phyloP scores from a whole-genome alignment of 169 alveolate genomes.

The Blepharisma undulans region DNA sequence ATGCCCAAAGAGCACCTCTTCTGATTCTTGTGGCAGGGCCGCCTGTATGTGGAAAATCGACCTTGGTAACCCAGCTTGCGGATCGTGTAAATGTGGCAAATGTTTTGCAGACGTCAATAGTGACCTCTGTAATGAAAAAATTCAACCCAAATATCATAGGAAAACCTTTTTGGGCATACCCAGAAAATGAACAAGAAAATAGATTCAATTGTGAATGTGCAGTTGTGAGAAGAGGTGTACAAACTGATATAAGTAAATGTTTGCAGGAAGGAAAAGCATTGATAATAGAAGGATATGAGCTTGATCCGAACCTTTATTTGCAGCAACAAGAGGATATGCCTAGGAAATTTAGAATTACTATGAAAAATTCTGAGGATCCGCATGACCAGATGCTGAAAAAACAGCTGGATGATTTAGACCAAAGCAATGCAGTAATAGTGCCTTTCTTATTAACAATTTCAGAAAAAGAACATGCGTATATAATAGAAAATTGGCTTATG shows the following conservation, averaged over 20 bases:
- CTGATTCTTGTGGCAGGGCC: slow-evolving; percentile 66
- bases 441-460: slow-evolving; percentile 46
- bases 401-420: slow-evolving; percentile 10
- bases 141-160: slow-evolving; percentile 26
- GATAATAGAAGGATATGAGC: slow-evolving; percentile 64
- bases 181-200: slow-evolving; percentile 34
- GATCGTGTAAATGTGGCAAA: slow-evolving; percentile 67
- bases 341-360: slow-evolving; percentile 24
- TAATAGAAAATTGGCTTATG: slow-evolving; percentile 49
- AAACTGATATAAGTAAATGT: slow-evolving; percentile 66
- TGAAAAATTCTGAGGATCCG: slow-evolving; percentile 29
- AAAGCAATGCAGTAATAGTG: slow-evolving; percentile 39
- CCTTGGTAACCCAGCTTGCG: slow-evolving; percentile 61
- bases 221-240: slow-evolving; percentile 63
- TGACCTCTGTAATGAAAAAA: slow-evolving; percentile 56
- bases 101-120: slow-evolving; percentile 63
- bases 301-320: slow-evolving; percentile 48
- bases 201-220: slow-evolving; percentile 28
- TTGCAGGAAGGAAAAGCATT: slow-evolving; percentile 67
- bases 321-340: slow-evolving; percentile 10
- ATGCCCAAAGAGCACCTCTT: slow-evolving; percentile 65
- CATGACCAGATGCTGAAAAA: slow-evolving; percentile 27
- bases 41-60: slow-evolving; percentile 61
- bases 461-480: slow-evolving; percentile 33
- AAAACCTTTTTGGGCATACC: slow-evolving; percentile 30